Percentiles rank a stretch among this genome's conserved stretches.
phyloP scores from a whole-genome alignment of 2,329 filamentous ascomycete genomes.

The Beauveria rudraprayagi region DNA sequence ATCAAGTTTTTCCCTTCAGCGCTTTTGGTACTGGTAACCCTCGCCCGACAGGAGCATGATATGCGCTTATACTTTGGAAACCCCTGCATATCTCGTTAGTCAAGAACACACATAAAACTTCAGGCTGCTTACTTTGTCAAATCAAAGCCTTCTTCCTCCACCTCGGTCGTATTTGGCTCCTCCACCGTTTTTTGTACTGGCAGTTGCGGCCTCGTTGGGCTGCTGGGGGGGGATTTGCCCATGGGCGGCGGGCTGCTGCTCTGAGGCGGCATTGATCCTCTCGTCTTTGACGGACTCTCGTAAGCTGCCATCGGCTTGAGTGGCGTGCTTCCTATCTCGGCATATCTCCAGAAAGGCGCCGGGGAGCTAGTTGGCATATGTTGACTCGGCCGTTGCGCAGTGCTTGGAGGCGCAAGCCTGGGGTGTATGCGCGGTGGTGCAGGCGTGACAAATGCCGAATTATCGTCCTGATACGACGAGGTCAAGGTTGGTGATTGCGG shows the following conservation, averaged over 20 bases:
- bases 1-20: slow-evolving; percentile 27
- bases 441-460: slow-evolving; percentile 58
- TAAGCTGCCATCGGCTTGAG: slow-evolving; percentile 41
- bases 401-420: slow-evolving; percentile 69
- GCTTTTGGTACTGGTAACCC: slow-evolving; percentile 36
- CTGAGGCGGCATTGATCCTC: slow-evolving; percentile 33
- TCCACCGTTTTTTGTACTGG: slow-evolving; percentile 17
- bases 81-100: slow-evolving; percentile 35
- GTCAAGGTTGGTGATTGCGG: slow-evolving; percentile 54
- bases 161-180: slow-evolving; percentile 20
- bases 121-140: slow-evolving; percentile 45
- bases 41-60: slow-evolving; percentile 47
- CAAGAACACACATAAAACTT: neutral
- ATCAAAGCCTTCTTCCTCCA: slow-evolving; percentile 45
- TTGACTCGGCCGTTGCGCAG: slow-evolving; percentile 71
- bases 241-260: slow-evolving; percentile 51
- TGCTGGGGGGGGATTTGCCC: slow-evolving; percentile 44
- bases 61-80: slow-evolving; percentile 57
- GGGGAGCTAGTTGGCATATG: slow-evolving; percentile 82
- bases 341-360: slow-evolving; percentile 83
- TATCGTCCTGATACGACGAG: slow-evolving; percentile 55
- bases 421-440: slow-evolving; percentile 67
- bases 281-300: slow-evolving; percentile 52
- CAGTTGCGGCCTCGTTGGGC: slow-evolving; percentile 38
- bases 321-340: slow-evolving; percentile 67